Conservation (phyloP, 257 asterid genomes). For the Linderniella brevidens region DNA sequence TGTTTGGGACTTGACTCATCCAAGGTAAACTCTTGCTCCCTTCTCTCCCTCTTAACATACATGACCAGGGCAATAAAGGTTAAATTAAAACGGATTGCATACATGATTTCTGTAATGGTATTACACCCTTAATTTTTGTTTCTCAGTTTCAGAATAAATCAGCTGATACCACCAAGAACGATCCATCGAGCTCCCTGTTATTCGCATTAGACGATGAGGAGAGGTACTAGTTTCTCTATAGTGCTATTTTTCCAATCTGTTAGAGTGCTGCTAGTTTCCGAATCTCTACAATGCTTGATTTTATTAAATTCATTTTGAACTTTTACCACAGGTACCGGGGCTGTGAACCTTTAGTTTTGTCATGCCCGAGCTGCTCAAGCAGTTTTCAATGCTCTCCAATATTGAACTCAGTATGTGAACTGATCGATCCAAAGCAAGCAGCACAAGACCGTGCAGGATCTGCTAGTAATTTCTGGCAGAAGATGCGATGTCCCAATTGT, state of each 20-base stretch:
- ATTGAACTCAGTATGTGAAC: conserved; percentile 44
- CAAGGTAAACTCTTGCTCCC: conserved; percentile 31
- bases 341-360: conserved; percentile 61
- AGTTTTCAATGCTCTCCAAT: conserved; percentile 55
- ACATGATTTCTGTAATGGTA: too few relatives aligned
- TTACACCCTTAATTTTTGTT: conserved; percentile 4
- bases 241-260: not conserved
- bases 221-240: conserved; percentile 32
- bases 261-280: too few relatives aligned
- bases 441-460: conserved; percentile 20
- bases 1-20: conserved; percentile 96
- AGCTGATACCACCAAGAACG: conserved; percentile 34
- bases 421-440: conserved; percentile 29
- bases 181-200: conserved; percentile 50
- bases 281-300: too few relatives aligned
- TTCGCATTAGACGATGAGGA: conserved; percentile 56
- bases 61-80: conserved; percentile 1
- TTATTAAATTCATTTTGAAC: conserved; percentile 1
- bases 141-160: conserved; percentile 79
- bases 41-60: conserved; percentile 2
- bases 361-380: conserved; percentile 77
- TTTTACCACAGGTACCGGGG: conserved; percentile 61
- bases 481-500: conserved; percentile 65
- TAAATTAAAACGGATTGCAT: not conserved
- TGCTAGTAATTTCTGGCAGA: conserved; percentile 50